Evolutionary conservation across 2,329 filamentous ascomycete genomes (phyloP), one percentile per base, ranked within the genome.

Genomic region (Fusarium sp.): DNA sequence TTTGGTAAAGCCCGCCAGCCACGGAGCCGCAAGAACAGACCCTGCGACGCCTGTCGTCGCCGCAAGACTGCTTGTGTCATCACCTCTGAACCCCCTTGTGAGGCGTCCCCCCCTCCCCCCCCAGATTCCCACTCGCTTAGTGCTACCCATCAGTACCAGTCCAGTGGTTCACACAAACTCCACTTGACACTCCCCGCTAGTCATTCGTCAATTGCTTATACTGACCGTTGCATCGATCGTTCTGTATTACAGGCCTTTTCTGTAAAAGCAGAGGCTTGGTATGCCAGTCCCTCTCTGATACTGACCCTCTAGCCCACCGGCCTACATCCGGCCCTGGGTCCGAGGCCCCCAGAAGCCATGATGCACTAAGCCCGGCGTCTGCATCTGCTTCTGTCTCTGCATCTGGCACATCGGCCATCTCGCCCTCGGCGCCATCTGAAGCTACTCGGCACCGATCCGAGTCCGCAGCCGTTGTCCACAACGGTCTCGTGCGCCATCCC

Each of bases 1-100:
- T 84, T 84, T 73, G 83, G 83, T 65, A 78, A 77, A 48, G 79
- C 83, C 26, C 76, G 83, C 55, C 78, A 81, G 72, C 82, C 80
- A 38, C 75, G 84, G 61, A 86, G 85, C 74, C 82, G 84, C 64
- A 86, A 86, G 76, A 84, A 83, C 63, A 80, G 83, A 31, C 85
- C 85, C 5, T 86, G 85, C 67, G 85, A 86, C 75, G 79, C 81
- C 16, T 86, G 85, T 69, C 82, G 84, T 14, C 78, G 78, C 51
- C 79, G 85, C 24, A 86, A 86, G 77, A 85, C 84, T 45, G 85
- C 83, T n/a, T 86, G 84, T 72, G 81, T 86, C 13, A 86, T 86
- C 61, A 80, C 82, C 35, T 78, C 78, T 16, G 77, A 81, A 64
- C 84, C 84, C 56, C 85, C 84, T 64, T 86, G 85, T 86, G 79